Conservation (phyloP, 2,329 filamentous ascomycete species). For the Aspergillus neoniger region DNA sequence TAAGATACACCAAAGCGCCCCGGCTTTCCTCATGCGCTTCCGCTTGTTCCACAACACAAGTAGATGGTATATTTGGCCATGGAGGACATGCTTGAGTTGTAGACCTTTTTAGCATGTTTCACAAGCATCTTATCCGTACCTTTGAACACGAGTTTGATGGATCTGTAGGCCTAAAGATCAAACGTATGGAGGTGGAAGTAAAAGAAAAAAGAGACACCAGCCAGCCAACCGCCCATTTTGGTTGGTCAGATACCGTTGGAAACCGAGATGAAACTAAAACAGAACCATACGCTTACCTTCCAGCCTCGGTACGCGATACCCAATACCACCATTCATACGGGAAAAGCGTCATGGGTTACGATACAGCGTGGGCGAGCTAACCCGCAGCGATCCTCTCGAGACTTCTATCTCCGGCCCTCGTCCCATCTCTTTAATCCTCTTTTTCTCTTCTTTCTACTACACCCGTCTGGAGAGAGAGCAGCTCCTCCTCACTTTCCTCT, state of each 20-base stretch:
- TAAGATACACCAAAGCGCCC: constrained; percentile 13
- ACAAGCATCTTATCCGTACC: constrained; percentile 10
- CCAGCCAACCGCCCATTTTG: constrained; percentile 8
- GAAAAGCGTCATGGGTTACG: constrained; percentile 24
- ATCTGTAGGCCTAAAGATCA: constrained; percentile 1
- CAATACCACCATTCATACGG: constrained; percentile 19
- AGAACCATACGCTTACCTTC: constrained; percentile 14
- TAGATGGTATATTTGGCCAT: constrained; percentile 8
- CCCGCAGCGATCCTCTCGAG: constrained; percentile 25
- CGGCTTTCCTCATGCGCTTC: constrained; percentile 4
- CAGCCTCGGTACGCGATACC: constrained; percentile 13
- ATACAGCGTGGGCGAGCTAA: constrained; percentile 26
- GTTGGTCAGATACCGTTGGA: constrained; percentile 15
- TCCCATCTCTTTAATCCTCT: constrained; percentile 32
- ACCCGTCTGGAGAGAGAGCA: constrained; percentile 47
- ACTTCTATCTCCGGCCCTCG: constrained; percentile 31
- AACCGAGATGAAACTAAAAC: constrained; percentile 22
- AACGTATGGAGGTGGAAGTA: not conserved
- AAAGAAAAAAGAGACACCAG: not conserved
- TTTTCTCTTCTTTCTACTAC: constrained; percentile 40
- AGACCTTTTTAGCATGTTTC: constrained; percentile 16
- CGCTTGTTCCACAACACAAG: constrained; percentile 1
- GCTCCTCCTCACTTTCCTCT: constrained; percentile 40
- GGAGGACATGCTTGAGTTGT: constrained; percentile 7
- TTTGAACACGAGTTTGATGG: constrained; percentile 16